A percentile compares a stretch with the other conserved stretches of the same genome.
These are phyloP conservation scores for Myriosclerotinia duriaeana DNA, from an alignment of 2,329 filamentous ascomycete genomes.

Conservation along the genomic window DNA sequence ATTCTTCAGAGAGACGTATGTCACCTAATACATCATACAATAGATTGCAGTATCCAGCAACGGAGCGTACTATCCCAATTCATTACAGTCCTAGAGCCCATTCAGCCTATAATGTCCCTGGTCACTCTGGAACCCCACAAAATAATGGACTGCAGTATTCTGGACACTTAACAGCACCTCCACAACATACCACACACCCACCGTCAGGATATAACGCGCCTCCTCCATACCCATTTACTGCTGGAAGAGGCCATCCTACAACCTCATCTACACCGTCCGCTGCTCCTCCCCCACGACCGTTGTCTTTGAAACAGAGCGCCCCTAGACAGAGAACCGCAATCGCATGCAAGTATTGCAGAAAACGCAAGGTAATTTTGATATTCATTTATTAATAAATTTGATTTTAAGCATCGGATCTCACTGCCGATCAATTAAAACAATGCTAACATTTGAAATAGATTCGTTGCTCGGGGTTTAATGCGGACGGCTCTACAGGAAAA, in stretches of 20 bases:
- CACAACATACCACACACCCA: not conserved
- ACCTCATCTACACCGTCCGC: not conserved
- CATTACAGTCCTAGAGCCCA: not conserved
- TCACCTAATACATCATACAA: not conserved
- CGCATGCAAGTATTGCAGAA: slow-evolving; percentile 59
- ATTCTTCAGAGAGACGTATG: not conserved
- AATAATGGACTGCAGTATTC: not conserved
- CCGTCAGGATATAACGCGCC: not conserved
- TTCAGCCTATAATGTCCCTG: not conserved
- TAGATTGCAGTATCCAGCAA: not conserved
- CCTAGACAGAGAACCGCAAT: slow-evolving; percentile 60
- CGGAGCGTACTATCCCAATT: not conserved
- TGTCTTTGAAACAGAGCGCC: slow-evolving; percentile 47
- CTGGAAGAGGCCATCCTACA: slow-evolving; percentile 33
- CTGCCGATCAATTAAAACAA: not conserved
- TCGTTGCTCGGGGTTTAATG: slow-evolving; percentile 73
- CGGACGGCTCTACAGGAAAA: slow-evolving; percentile 63
- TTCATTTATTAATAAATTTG: no score
- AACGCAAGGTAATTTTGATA: slow-evolving; percentile 52
- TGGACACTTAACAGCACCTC: not conserved
- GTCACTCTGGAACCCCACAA: not conserved
- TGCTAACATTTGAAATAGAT: slow-evolving; percentile 51
- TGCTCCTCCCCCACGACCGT: slow-evolving; percentile 23
- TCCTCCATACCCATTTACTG: not conserved
- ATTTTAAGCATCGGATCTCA: not conserved